These are phyloP conservation scores for Aspergillus saccharolyticus DNA, from an alignment of 495 filamentous ascomycete species.

Conservation along the genomic window DNA sequence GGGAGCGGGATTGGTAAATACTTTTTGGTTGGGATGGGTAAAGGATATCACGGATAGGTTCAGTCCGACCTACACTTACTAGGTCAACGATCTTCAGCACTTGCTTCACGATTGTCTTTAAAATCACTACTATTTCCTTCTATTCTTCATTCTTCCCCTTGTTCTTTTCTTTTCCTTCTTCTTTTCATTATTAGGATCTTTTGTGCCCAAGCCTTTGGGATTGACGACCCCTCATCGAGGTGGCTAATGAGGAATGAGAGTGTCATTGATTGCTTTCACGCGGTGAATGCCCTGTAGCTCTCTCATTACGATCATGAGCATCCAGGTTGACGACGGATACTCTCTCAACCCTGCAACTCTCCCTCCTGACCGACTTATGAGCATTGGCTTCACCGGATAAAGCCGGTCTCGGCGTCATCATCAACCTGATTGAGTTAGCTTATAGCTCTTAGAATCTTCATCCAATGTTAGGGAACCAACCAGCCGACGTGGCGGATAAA, in stretches of 20 bases:
- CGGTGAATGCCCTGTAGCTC: too few relatives aligned
- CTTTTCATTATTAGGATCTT: conserved; percentile 5
- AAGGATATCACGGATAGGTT: conserved; percentile 13
- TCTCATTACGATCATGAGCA: too few relatives aligned
- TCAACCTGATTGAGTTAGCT: too few relatives aligned
- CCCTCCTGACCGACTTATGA: too few relatives aligned
- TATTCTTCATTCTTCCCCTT: conserved; percentile 8
- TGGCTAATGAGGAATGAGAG: conserved; percentile 4
- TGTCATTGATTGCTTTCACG: not conserved
- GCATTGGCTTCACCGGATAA: too few relatives aligned
- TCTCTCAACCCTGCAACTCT: too few relatives aligned
- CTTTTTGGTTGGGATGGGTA: conserved; percentile 23
- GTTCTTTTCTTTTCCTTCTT: not conserved
- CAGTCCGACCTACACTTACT: conserved; percentile 7
- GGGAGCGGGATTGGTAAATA: conserved; percentile 31
- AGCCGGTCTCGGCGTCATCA: too few relatives aligned
- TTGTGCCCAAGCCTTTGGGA: not conserved
- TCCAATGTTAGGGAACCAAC: not conserved
- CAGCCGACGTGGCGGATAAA: not conserved
- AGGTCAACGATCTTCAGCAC: conserved; percentile 15
- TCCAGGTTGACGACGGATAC: too few relatives aligned
- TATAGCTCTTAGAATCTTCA: too few relatives aligned
- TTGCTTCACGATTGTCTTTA: conserved; percentile 25
- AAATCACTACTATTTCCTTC: conserved; percentile 6
- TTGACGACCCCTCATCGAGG: not conserved